Evolutionary conservation across 1,284 basidiomycete genomes (phyloP), one percentile per base, ranked within the genome.

Genomic region (Fistulina hepatica): DNA sequence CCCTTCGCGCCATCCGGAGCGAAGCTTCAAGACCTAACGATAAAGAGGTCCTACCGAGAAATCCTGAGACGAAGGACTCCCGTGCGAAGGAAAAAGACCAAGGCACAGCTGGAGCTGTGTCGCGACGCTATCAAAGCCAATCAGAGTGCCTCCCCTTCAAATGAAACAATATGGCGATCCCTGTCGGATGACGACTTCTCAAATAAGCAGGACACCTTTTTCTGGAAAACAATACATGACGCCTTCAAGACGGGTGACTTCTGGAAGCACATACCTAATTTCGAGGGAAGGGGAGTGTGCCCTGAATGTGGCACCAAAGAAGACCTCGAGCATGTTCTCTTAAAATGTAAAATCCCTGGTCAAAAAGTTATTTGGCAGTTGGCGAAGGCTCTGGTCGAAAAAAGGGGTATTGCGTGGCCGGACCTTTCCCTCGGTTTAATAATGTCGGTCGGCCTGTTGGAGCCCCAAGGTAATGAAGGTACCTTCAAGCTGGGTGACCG

Each of bases 261-360:
- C 42, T 56, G 52, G 54, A 12, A 35, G 1, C 34, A 42, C 12
- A 50, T 51, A 5, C 41, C 42, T 4, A 42, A 22, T 0, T 48
- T 39, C 19, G 51, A 54, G 32, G 21, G 48, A 1, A 21, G 48
- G 13, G 48, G 32, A 4, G 28, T 20, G 5, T 55, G 53, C 44
- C 20, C 23, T 15, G 22, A 39, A 21, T 44, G 44, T 19, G 15
- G 33, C 5, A 32, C 23, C 2, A 37, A 28, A 21, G 53, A 57
- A 39, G 36, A 45, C 5, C 48, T 55, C 43, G 45, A 52, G 34
- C 55, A 58, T 40, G 54, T 52, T 15, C 52, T 58, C 0, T 38
- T 44, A 0, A 46, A 53, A 25, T 58, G 57, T 24, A 4, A 38
- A 9, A 28, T 33, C 2, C 38, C 49, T 4, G 50, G 51, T 0